Conservation (phyloP, 495 filamentous ascomycete genomes). For the Pyrenula massariospora region DNA sequence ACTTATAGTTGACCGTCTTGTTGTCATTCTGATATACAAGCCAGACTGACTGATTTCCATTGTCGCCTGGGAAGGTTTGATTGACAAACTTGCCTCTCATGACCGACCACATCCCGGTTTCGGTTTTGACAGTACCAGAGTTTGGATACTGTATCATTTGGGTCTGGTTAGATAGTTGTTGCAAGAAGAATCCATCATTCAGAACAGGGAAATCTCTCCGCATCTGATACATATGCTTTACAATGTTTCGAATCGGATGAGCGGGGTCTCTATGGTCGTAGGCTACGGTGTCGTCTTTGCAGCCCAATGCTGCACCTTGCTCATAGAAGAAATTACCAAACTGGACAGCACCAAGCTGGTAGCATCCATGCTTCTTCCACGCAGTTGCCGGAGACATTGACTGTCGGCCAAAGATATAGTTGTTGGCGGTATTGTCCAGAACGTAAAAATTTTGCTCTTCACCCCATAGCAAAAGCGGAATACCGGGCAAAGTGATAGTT, state of each 20-base stretch:
- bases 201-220: conserved; percentile 46
- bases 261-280: conserved; percentile 63
- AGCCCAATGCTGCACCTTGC: conserved; percentile 37
- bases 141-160: conserved; percentile 37
- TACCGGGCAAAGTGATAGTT: conserved; percentile 53
- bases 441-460: conserved; percentile 63
- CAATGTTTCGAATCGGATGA: conserved; percentile 51
- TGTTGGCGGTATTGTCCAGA: conserved; percentile 52
- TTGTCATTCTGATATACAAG: conserved; percentile 56
- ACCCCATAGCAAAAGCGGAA: conserved; percentile 54
- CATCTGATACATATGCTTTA: conserved; percentile 57
- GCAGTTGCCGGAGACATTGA: conserved; percentile 55
- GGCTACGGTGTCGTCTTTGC: conserved; percentile 42
- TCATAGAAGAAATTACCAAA: conserved; percentile 51
- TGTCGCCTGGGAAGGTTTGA: conserved; percentile 36
- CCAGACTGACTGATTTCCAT: conserved; percentile 49
- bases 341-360: conserved; percentile 39
- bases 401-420: conserved; percentile 62
- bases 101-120: conserved; percentile 59
- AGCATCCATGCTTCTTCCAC: conserved; percentile 63
- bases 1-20: conserved; percentile 41
- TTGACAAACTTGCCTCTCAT: conserved; percentile 34
- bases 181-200: conserved; percentile 53
- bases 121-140: conserved; percentile 41
- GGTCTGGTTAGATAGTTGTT: conserved; percentile 49